Conservation (phyloP, 306 rosid genomes). For the Coriaria nepalensis region DNA sequence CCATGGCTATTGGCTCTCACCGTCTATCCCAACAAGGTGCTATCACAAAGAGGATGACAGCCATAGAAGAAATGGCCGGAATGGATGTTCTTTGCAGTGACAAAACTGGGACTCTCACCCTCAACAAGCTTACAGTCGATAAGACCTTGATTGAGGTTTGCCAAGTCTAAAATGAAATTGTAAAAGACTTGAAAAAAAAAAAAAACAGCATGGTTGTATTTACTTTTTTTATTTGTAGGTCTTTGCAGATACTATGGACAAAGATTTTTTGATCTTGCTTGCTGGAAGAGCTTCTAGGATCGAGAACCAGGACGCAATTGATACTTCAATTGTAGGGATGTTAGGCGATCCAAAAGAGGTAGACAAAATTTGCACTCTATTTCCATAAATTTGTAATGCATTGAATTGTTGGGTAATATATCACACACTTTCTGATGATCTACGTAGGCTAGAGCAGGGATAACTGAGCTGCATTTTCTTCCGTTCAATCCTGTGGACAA, state of each 20-base stretch:
- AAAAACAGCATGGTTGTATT: too few relatives aligned
- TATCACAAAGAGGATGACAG: conserved; percentile 92
- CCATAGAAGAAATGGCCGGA: conserved; percentile 93
- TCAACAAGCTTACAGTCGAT: conserved; percentile 79
- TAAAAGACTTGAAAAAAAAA: too few relatives aligned
- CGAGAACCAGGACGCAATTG: conserved; percentile 92
- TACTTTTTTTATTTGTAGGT: too few relatives aligned
- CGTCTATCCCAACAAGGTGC: conserved; percentile 79
- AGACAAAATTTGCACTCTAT: too few relatives aligned
- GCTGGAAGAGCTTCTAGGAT: conserved; percentile 73
- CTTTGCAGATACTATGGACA: conserved; percentile 40
- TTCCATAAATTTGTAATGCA: too few relatives aligned
- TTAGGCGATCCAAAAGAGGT: conserved; percentile 81
- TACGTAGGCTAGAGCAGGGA: conserved; percentile 90
- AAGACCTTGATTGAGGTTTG: conserved; percentile 57
- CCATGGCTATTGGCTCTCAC: conserved; percentile 94
- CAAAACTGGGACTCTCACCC: conserved; percentile 95
- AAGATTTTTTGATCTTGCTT: conserved; percentile 36
- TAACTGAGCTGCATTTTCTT: conserved; percentile 73
- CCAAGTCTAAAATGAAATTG: too few relatives aligned
- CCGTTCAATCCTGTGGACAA: conserved; percentile 88
- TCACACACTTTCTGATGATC: too few relatives aligned
- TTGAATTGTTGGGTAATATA: too few relatives aligned
- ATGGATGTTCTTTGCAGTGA: conserved; percentile 94
- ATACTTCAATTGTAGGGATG: conserved; percentile 73